Evolutionary conservation across 1,139 yeast species (phyloP).

Genomic region (Debaryomycetaceae sp.): DNA sequence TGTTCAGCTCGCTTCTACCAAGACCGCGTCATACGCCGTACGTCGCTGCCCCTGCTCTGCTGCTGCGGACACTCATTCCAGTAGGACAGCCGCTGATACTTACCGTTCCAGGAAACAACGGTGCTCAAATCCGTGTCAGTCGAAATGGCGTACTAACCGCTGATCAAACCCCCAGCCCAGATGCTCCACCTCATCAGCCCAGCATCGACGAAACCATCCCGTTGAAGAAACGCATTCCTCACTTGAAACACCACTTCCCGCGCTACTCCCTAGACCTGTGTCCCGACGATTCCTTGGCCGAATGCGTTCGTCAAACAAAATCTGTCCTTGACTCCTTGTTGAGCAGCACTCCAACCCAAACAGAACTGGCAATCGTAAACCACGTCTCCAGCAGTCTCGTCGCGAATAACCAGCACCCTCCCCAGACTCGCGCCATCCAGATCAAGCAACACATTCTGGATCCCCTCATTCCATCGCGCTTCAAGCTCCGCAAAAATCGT

Average conservation of each 20-base stretch:
- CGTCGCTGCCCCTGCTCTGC: no score
- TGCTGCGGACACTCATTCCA: no score
- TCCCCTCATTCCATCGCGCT: constrained; percentile 79
- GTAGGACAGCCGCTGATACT: no score
- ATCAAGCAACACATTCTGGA: constrained; percentile 43
- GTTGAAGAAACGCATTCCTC: constrained; percentile 27
- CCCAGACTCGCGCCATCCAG: constrained; percentile 16
- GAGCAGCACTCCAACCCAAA: constrained; percentile 9
- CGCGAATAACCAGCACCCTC: constrained; percentile 6
- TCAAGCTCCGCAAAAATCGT: constrained; percentile 66
- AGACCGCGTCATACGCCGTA: no score
- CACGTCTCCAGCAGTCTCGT: constrained; percentile 11
- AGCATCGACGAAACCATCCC: constrained; percentile 33
- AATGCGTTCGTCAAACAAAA: constrained; percentile 21
- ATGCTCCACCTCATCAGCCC: no score
- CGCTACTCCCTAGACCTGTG: constrained; percentile 16
- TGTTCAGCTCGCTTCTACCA: constrained; percentile 26
- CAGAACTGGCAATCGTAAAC: constrained; percentile 10
- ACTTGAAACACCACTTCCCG: constrained; percentile 32
- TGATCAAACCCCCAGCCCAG: constrained; percentile 5
- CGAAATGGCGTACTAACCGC: constrained; percentile 18
- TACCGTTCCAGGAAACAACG: neutral
- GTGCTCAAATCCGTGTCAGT: constrained; percentile 13
- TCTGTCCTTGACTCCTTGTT: constrained; percentile 12
- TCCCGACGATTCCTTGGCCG: constrained; percentile 18